Evolutionary conservation across 2,329 filamentous ascomycete genomes (phyloP), one percentile per base, ranked within the genome.

Genomic region (Emergomyces orientalis): DNA sequence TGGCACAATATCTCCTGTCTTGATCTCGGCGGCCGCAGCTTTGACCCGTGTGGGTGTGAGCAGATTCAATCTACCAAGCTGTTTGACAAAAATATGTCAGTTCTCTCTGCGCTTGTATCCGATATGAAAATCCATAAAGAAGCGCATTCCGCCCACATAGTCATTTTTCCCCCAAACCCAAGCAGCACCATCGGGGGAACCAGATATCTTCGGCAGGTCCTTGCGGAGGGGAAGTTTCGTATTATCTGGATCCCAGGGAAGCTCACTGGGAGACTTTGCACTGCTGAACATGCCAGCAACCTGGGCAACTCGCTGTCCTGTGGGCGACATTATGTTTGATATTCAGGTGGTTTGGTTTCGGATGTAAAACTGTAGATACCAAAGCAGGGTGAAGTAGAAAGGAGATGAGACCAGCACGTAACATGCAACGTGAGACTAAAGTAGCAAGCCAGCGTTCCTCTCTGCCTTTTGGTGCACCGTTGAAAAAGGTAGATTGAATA

Each of bases 111-210:
- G 25, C 17, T 57, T 39, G 45, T 27, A 66, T 65, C 22, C 59
- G 62, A 41, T 51, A 63, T 22, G 11, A 27, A 37, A 19, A 14
- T 19, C 14, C 25, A 32, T 11, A 34, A 27, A 52, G 55, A 13
- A 32, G 11, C 17, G 37, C 37, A 27, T 49, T 49, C 56, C 22
- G 66, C 67, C n/a, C 66, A 83, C 78, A 66, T 78, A 74, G 67
- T 84, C 83, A 69, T 84, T 75, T 49, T 81, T 75, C 14, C 84
- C 83, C 83, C 83, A 86, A 32, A 84, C 80, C 84, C 84, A 86
- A 22, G 83, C 82, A 22, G 83, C 82, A 34, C 77, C 81, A 22
- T 80, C 74, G 0, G 83, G 84, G 1, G 82, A 82, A 41, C 79
- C 80, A 0, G 78, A 72, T 45, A 85, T 77, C 25, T 72, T 67